Conservation (phyloP, 306 rosid species). For the Pachyrhizus erosus region DNA sequence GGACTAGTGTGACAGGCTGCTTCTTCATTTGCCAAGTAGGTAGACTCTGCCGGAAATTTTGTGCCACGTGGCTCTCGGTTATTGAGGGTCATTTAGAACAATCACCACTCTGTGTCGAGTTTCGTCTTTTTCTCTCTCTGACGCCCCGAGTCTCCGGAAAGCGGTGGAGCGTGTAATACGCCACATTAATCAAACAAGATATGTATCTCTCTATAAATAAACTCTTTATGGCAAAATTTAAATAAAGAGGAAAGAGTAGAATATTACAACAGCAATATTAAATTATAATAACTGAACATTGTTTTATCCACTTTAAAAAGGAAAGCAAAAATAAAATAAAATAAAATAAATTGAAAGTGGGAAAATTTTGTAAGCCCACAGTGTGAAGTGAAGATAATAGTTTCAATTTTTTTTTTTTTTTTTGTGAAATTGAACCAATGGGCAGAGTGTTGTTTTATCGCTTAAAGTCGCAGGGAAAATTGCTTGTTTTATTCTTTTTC, state of each 20-base stretch:
- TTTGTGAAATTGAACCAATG: conserved; percentile 34
- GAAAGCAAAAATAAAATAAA: too few relatives aligned
- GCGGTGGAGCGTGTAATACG: conserved; percentile 48
- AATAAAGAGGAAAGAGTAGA: not conserved
- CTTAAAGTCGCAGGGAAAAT: not conserved
- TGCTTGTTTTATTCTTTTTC: not conserved
- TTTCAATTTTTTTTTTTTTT: conserved; percentile 4
- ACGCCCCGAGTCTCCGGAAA: conserved; percentile 48
- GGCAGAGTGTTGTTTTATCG: conserved; percentile 35
- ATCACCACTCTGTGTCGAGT: not conserved
- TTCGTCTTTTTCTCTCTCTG: not conserved
- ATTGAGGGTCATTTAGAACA: conserved; percentile 22
- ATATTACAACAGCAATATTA: not conserved
- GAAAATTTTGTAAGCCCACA: conserved; percentile 30
- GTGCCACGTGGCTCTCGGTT: conserved; percentile 16
- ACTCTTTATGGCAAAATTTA: not conserved
- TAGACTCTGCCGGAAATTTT: not conserved
- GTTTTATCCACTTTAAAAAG: conserved; percentile 26
- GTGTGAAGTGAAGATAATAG: conserved; percentile 1
- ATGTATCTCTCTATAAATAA: not conserved
- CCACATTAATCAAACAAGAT: conserved; percentile 30
- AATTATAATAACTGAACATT: not conserved
- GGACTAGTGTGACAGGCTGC: conserved; percentile 4
- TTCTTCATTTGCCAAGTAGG: conserved; percentile 36
- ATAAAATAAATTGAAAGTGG: not conserved